A percentile compares a stretch with the other conserved stretches of the same genome.
These are phyloP conservation scores for Echeveria elegans DNA, from an alignment of 164 flowering plant species.

Conservation along the genomic window DNA sequence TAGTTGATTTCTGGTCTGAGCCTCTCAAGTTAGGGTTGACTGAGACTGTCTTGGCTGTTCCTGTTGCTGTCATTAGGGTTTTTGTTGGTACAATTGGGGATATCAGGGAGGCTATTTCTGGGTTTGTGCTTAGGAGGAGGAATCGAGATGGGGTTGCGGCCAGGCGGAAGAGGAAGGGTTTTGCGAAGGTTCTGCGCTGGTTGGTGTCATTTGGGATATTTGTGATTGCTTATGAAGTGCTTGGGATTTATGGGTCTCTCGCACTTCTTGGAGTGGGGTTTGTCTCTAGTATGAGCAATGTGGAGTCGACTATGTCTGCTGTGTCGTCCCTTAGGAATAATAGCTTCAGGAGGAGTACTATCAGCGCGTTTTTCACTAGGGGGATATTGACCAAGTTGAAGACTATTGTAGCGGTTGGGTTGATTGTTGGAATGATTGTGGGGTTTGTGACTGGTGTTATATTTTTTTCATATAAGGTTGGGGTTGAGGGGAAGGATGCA, in stretches of 20 bases:
- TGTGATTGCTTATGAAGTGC: constrained; percentile 52
- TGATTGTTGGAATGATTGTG: constrained; percentile 67
- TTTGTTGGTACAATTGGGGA: constrained; percentile 55
- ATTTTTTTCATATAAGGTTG: constrained; percentile 87
- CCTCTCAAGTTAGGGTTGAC: constrained; percentile 75
- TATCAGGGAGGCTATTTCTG: constrained; percentile 28
- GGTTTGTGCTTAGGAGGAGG: constrained; percentile 29
- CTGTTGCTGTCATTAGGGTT: constrained; percentile 55
- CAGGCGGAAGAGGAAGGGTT: constrained; percentile 36
- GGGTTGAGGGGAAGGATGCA: constrained; percentile 88
- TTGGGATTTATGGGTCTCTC: constrained; percentile 50
- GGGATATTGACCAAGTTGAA: constrained; percentile 59
- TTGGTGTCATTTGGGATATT: constrained; percentile 68
- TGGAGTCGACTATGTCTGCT: constrained; percentile 53
- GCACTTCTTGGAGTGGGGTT: constrained; percentile 50
- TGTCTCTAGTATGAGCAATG: constrained; percentile 30
- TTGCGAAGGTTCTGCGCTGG: constrained; percentile 64
- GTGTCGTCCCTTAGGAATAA: constrained; percentile 49
- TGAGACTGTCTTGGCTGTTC: constrained; percentile 76
- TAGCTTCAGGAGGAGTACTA: constrained; percentile 37
- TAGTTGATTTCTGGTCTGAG: constrained; percentile 73
- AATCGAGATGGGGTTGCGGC: constrained; percentile 7
- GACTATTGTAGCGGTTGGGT: constrained; percentile 74
- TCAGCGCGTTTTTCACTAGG: constrained; percentile 55
- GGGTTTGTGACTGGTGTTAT: constrained; percentile 54